phyloP scores from a whole-genome alignment of 2,329 filamentous ascomycete genomes.

The Phialophora expanda region DNA sequence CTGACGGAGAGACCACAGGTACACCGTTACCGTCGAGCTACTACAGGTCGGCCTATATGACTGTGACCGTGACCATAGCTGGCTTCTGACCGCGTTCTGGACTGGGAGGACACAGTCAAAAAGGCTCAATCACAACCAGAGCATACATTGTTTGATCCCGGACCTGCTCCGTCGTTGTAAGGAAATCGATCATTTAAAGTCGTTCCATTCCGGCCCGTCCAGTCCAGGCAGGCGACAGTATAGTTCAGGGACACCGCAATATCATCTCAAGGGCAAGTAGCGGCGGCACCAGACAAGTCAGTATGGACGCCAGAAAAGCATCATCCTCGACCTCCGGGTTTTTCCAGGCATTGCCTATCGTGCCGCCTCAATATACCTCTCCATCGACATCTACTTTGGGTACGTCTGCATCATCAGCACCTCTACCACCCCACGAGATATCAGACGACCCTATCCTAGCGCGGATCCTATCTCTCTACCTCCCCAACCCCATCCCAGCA shows the following conservation, averaged over 20 bases:
- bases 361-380: conserved; percentile 32
- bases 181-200: not conserved
- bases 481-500: conserved; percentile 27
- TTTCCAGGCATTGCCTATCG: conserved; percentile 32
- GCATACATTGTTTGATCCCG: not conserved
- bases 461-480: conserved; percentile 30
- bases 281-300: not conserved
- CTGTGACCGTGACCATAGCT: not conserved
- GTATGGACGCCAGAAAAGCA: conserved; percentile 26
- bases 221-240: not conserved
- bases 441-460: conserved; percentile 33
- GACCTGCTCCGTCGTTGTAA: not conserved
- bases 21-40: too few relatives aligned
- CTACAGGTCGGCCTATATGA: not conserved
- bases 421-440: conserved; percentile 7
- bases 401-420: not conserved
- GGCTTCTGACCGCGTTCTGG: not conserved
- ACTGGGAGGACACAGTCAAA: not conserved
- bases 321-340: conserved; percentile 35
- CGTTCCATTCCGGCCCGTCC: not conserved
- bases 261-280: not conserved
- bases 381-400: not conserved
- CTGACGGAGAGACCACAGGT: not conserved
- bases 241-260: not conserved
- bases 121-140: not conserved